A percentile compares a stretch with the other conserved stretches of the same genome.
These are phyloP conservation scores for Pelargonium fulgidum DNA, from an alignment of 441 rosid species.

Conservation along the genomic window DNA sequence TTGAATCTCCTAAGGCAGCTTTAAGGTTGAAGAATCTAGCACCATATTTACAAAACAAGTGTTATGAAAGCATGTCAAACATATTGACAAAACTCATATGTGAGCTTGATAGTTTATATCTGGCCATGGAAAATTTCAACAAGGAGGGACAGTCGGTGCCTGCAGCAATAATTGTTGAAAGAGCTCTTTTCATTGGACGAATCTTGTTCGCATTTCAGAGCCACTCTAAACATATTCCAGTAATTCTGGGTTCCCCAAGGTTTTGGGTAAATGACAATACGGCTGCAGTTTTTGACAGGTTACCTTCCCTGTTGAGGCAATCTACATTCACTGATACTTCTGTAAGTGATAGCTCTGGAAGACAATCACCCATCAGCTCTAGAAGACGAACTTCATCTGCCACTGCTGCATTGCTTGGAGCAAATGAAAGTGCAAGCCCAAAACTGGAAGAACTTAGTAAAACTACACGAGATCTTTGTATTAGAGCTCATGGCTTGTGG, in stretches of 20 bases:
- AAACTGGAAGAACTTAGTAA: slow-evolving; percentile 62
- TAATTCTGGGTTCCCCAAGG: slow-evolving; percentile 89
- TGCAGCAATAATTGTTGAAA: slow-evolving; percentile 65
- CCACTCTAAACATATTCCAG: slow-evolving; percentile 74
- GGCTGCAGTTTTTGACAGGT: slow-evolving; percentile 59
- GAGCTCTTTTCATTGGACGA: slow-evolving; percentile 87
- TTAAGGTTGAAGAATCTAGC: slow-evolving; percentile 72
- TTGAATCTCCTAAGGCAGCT: slow-evolving; percentile 91
- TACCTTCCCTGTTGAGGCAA: slow-evolving; percentile 57
- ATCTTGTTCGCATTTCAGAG: slow-evolving; percentile 78
- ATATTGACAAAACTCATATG: slow-evolving; percentile 55
- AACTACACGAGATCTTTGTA: slow-evolving; percentile 60
- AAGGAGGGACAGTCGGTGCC: slow-evolving; percentile 35
- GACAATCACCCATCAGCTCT: slow-evolving; percentile 42
- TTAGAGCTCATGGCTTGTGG: slow-evolving; percentile 87
- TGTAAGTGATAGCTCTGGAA: slow-evolving; percentile 43
- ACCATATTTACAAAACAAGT: slow-evolving; percentile 70
- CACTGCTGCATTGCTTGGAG: slow-evolving; percentile 75
- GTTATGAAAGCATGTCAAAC: slow-evolving; percentile 66
- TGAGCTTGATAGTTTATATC: slow-evolving; percentile 55
- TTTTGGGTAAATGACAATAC: slow-evolving; percentile 72
- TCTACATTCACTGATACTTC: slow-evolving; percentile 41
- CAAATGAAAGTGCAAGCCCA: slow-evolving; percentile 72
- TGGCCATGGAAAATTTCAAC: slow-evolving; percentile 40
- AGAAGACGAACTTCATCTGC: slow-evolving; percentile 71